These are phyloP conservation scores for Lomentospora prolificans DNA, from an alignment of 2,329 filamentous ascomycete species.

Conservation along the genomic window DNA sequence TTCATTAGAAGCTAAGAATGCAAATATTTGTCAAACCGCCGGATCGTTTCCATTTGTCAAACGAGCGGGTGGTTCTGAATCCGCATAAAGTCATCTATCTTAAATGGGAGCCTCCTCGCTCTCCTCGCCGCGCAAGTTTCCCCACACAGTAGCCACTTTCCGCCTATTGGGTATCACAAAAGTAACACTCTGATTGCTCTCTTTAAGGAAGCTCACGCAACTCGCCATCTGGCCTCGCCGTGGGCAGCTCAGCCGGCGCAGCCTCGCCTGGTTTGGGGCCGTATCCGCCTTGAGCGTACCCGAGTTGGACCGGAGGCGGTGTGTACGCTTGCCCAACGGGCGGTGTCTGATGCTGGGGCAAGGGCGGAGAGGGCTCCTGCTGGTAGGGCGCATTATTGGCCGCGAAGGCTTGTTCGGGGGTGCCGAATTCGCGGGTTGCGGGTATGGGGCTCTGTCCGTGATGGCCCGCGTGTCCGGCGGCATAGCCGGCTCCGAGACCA, in stretches of 20 bases:
- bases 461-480: not conserved
- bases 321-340: not conserved
- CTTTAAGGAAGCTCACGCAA: slow-evolving; percentile 1
- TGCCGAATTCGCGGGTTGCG: not conserved
- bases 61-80: no score
- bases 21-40: no score
- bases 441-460: not conserved
- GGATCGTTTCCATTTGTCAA: no score
- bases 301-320: not conserved
- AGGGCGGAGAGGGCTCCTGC: not conserved
- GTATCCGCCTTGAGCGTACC: not conserved
- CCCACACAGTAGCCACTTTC: no score
- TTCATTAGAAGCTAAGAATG: no score
- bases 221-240: slow-evolving; percentile 2
- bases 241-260: slow-evolving; percentile 4
- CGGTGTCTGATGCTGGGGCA: not conserved
- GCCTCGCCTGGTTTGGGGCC: not conserved
- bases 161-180: not conserved
- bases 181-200: not conserved
- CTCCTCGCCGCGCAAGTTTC: no score
- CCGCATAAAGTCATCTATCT: no score
- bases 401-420: not conserved
- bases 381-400: not conserved
- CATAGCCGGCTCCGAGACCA: not conserved
- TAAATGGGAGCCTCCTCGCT: no score